Conservation (phyloP, 208 protist genomes). For the Trypanosoma brucei region DNA sequence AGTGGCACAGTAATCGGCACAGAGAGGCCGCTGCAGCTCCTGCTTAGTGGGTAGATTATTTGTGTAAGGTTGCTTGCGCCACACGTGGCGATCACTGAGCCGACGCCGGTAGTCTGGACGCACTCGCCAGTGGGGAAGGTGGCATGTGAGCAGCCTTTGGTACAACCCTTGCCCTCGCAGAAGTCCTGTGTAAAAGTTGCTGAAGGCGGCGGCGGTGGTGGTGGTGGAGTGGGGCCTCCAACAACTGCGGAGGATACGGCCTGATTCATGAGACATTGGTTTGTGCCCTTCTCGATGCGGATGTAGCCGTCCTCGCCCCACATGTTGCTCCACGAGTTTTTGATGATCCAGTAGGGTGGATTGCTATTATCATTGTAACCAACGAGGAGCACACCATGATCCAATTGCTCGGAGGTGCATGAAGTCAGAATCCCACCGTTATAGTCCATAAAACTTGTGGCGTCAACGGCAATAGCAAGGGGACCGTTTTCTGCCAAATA, state of each 20-base stretch:
- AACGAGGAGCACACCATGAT: constrained; percentile 90
- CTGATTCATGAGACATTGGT: constrained; percentile 77
- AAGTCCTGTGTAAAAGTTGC: constrained; percentile 13
- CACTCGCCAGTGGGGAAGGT: constrained; percentile 39
- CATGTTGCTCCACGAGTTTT: constrained; percentile 86
- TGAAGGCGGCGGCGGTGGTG: constrained; percentile 12
- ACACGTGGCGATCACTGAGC: constrained; percentile 45
- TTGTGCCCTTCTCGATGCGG: constrained; percentile 72
- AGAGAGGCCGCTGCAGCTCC: constrained; percentile 32
- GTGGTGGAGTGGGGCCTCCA: constrained; percentile 13
- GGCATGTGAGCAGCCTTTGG: constrained; percentile 12
- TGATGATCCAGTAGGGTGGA: constrained; percentile 84
- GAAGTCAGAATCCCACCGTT: constrained; percentile 68
- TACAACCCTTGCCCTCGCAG: background rate
- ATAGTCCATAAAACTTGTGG: constrained; percentile 74
- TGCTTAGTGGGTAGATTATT: constrained; percentile 23
- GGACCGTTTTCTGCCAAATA: constrained; percentile 77
- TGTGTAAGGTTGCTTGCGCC: constrained; percentile 23
- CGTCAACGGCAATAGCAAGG: constrained; percentile 91
- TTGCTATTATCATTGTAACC: constrained; percentile 67
- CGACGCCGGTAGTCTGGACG: constrained; percentile 23
- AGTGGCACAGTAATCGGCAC: constrained; percentile 31
- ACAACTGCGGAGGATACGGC: constrained; percentile 48
- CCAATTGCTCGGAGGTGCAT: constrained; percentile 58
- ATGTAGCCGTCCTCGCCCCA: constrained; percentile 91